phyloP scores from a whole-genome alignment of 2,329 filamentous ascomycete species.

The Penicillium sclerotigenum region DNA sequence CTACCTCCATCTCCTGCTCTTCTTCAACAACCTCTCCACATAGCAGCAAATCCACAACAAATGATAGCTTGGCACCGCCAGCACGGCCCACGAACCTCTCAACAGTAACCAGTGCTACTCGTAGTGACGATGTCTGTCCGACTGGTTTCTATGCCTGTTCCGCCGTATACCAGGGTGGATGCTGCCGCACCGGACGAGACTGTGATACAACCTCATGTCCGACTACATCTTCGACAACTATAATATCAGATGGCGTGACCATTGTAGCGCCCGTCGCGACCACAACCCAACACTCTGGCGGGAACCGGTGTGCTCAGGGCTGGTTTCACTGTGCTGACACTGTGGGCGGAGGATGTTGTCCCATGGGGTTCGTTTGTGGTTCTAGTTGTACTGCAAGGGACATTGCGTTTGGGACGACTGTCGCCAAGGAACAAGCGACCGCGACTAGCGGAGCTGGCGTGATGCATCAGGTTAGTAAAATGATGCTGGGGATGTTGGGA shows the following conservation, averaged over 20 bases:
- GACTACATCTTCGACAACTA: slow-evolving; percentile 61
- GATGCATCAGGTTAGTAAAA: neutral
- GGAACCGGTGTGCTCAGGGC: slow-evolving; percentile 63
- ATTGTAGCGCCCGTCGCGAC: slow-evolving; percentile 61
- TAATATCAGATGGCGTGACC: slow-evolving; percentile 64
- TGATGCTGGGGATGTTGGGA: neutral
- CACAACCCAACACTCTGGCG: slow-evolving; percentile 36
- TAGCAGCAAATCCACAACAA: slow-evolving; percentile 37
- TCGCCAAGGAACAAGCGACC: slow-evolving; percentile 36
- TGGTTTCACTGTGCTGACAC: slow-evolving; percentile 71
- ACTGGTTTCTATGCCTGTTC: slow-evolving; percentile 90
- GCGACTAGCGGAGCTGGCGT: slow-evolving; percentile 6
- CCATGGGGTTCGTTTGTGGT: slow-evolving; percentile 71
- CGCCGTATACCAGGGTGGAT: slow-evolving; percentile 75
- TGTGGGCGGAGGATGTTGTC: slow-evolving; percentile 79
- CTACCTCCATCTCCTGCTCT: slow-evolving; percentile 20
- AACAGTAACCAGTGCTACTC: slow-evolving; percentile 33
- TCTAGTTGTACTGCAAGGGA: slow-evolving; percentile 63
- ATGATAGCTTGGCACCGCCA: slow-evolving; percentile 35
- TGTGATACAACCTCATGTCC: slow-evolving; percentile 81
- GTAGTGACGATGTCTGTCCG: slow-evolving; percentile 59
- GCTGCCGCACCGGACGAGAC: slow-evolving; percentile 82
- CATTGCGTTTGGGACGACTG: slow-evolving; percentile 53
- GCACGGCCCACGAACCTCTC: slow-evolving; percentile 39
- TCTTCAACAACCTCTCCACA: slow-evolving; percentile 18